A percentile compares a stretch with the other conserved stretches of the same genome.
These are phyloP conservation scores for Moesziomyces globuligerus DNA, from an alignment of 1,284 basidiomycete species.

Conservation along the genomic window DNA sequence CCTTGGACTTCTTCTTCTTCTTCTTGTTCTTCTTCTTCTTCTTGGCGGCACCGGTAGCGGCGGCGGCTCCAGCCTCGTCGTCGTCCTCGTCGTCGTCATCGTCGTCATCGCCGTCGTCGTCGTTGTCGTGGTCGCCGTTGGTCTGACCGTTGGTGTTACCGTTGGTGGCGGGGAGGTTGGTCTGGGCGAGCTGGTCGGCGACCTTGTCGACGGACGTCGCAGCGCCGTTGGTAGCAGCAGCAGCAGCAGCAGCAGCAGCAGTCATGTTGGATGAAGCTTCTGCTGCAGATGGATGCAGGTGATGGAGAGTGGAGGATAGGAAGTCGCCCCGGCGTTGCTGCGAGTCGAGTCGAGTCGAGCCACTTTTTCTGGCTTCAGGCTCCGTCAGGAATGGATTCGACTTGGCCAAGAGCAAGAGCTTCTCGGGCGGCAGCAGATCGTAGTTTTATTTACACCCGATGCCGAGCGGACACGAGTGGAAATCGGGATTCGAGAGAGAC, in stretches of 20 bases:
- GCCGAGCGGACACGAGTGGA: no score
- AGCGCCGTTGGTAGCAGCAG: constrained; percentile 20
- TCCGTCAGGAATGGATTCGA: no score
- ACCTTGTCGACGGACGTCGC: constrained; percentile 33
- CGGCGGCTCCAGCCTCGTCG: constrained; percentile 22
- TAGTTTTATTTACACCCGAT: no score
- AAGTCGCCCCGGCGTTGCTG: no score
- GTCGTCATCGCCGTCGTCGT: constrained; percentile 48
- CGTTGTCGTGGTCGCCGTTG: constrained; percentile 12
- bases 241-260: constrained; percentile 17
- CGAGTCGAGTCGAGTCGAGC: not conserved
- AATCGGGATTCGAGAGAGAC: no score
- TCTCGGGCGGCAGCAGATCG: not conserved
- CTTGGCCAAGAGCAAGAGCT: constrained; percentile 1
- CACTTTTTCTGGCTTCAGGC: not conserved
- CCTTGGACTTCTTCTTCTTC: constrained; percentile 65
- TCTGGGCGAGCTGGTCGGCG: constrained; percentile 41
- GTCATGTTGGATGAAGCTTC: constrained; percentile 11
- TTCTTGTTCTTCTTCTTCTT: constrained; percentile 93
- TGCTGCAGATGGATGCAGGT: constrained; percentile 6
- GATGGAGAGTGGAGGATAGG: not conserved
- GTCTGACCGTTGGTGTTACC: constrained; percentile 22
- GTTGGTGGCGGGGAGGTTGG: constrained; percentile 31
- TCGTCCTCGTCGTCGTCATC: constrained; percentile 56
- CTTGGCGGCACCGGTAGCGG: constrained; percentile 40